phyloP scores from a whole-genome alignment of 2,329 filamentous ascomycete species.

The Aspergillus fumigatiaffinis region DNA sequence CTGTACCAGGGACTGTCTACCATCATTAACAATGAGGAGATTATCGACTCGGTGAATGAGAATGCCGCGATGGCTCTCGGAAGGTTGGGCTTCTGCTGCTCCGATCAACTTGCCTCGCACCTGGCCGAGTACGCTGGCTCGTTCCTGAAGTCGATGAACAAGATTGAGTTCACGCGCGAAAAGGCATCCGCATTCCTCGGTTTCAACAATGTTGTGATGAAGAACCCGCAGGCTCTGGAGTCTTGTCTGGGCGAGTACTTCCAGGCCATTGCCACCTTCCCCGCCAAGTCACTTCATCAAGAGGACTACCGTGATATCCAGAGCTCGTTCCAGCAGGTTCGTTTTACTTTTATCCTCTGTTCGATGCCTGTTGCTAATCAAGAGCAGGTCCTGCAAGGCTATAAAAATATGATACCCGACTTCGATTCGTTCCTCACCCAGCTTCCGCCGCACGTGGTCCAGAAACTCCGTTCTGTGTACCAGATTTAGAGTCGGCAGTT shows the following conservation, averaged over 20 bases:
- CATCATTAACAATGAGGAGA: conserved; percentile 79
- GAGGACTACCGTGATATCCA: conserved; percentile 60
- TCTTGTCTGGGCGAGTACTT: conserved; percentile 79
- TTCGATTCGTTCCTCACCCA: conserved; percentile 45
- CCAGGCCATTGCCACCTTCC: conserved; percentile 70
- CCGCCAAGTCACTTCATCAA: conserved; percentile 57
- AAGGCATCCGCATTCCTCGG: conserved; percentile 92
- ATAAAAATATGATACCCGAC: conserved; percentile 46
- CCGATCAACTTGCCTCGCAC: conserved; percentile 71
- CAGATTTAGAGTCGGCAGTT: conserved; percentile 32
- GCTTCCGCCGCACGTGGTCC: conserved; percentile 35
- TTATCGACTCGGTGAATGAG: conserved; percentile 82
- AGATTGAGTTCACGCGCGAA: conserved; percentile 84
- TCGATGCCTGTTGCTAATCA: neutral
- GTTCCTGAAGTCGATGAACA: conserved; percentile 77
- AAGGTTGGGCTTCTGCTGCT: conserved; percentile 75
- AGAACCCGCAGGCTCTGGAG: conserved; percentile 91
- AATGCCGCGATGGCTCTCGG: conserved; percentile 93
- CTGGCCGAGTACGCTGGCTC: conserved; percentile 75
- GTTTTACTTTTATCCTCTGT: conserved; percentile 22
- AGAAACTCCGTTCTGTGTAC: conserved; percentile 42
- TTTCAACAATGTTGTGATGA: conserved; percentile 77
- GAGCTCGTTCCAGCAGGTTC: conserved; percentile 71
- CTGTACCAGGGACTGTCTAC: conserved; percentile 73
- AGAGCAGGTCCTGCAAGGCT: conserved; percentile 42